Evolutionary conservation across 495 filamentous ascomycete genomes (phyloP), one percentile per base, ranked within the genome.

Genomic region (Apiosordaria backusii): DNA sequence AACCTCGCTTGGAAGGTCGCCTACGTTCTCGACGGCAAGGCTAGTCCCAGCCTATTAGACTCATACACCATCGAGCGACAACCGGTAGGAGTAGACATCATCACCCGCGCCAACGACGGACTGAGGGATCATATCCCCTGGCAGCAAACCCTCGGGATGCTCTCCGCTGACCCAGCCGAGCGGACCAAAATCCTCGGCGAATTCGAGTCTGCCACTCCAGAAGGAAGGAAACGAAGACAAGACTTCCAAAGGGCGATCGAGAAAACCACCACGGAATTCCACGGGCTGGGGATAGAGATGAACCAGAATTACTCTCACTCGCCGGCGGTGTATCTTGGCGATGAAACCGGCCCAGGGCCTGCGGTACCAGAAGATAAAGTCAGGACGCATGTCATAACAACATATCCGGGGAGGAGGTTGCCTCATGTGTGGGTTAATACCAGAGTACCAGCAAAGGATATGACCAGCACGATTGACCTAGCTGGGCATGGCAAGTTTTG

Each of bases 1-100:
- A 83, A 85, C 66, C 75, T 85, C 6, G 80, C 82, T 9, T 84
- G 80, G 81, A 84, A 84, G 67, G 65, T 82, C 6, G 71, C 73
- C 55, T 74, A 75, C 24, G 81, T 81, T 25, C 70, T 79, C 61
- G 72, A 76, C 1, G 75, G 77, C 29, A 63, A 65, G 54, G 79
- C 79, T 0, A 66, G 63, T 1, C 50, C 62, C 1, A 4, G 25
- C 29, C 63, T 82, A 0, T 71, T 82, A n/a, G 65, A 65, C 16
- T 75, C 75, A 0, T 80, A 74, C 67, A 76, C 67, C 45, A 22
- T 53, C 0, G 81, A 83, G 63, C 69, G 81, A 10, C 72, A 82
- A 65, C 81, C 81, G 0, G 78, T 83, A 0, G 81, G 78, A 15
- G 57, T 70, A 15, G 66, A 64, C 45, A 71, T 79, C 55, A 75